Evolutionary conservation across 805 yeast genomes (phyloP).

Genomic region (Nakazawaea pomicola): DNA sequence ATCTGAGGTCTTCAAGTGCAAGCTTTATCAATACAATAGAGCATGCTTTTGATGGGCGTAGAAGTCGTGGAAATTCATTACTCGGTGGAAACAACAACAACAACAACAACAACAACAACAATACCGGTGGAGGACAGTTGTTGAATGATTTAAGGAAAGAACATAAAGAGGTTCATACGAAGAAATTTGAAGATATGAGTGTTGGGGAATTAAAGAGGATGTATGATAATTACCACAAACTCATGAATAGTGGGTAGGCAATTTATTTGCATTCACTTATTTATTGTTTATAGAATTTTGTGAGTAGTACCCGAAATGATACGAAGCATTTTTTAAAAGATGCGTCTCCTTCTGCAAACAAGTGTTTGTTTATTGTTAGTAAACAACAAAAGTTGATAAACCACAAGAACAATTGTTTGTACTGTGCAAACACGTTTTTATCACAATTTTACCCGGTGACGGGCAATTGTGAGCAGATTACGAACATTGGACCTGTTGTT

Average conservation of each 20-base stretch:
- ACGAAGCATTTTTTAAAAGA: no score
- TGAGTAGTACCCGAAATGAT: not conserved
- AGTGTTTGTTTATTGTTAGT: no score
- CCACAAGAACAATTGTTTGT: no score
- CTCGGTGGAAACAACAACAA: not conserved
- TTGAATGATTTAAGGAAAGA: not conserved
- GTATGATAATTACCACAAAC: slow-evolving; percentile 22
- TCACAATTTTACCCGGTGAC: no score
- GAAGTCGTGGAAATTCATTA: slow-evolving; percentile 25
- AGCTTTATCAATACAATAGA: slow-evolving; percentile 25
- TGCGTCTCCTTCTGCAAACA: no score
- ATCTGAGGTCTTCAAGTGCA: not conserved
- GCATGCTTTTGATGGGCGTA: slow-evolving; percentile 26
- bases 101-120: not conserved
- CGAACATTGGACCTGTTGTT: no score
- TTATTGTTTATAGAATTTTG: no score
- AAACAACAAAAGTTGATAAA: no score
- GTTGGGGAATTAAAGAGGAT: slow-evolving; percentile 23
- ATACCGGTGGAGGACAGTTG: no score
- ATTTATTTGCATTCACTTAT: not conserved
- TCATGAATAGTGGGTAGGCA: slow-evolving; percentile 14
- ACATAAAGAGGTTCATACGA: slow-evolving; percentile 12
- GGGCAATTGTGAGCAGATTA: no score
- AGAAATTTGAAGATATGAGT: slow-evolving; percentile 24
- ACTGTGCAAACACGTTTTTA: no score